Conservation (phyloP, 768 basidiomycete genomes). For the Cystobasidium ongulense region DNA sequence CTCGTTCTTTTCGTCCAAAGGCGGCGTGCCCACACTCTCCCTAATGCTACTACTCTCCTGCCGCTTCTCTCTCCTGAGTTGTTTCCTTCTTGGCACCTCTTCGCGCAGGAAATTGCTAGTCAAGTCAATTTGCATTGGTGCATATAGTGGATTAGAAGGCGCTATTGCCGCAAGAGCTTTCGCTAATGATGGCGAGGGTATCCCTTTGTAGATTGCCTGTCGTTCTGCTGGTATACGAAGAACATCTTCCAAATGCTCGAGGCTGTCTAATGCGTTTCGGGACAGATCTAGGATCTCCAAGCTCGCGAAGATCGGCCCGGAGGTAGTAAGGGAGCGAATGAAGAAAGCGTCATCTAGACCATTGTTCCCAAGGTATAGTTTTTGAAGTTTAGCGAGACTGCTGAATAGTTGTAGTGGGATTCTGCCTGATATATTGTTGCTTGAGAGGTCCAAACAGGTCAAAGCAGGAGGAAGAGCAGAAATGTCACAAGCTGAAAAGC, state of each 20-base stretch:
- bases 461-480: not conserved
- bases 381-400: not conserved
- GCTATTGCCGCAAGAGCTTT: not conserved
- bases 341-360: constrained; percentile 25
- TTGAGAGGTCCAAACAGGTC: not conserved
- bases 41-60: not conserved
- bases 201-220: not conserved
- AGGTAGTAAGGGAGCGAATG: not conserved
- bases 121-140: not conserved
- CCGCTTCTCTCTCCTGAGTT: not conserved
- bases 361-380: constrained; percentile 6
- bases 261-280: constrained; percentile 24
- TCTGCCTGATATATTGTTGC: constrained; percentile 2
- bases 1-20: not conserved
- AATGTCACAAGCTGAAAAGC: not conserved
- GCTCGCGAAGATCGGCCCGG: not conserved
- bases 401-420: constrained; percentile 8
- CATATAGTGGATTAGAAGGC: not conserved
- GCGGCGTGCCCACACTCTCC: not conserved
- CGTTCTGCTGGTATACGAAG: not conserved
- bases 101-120: not conserved
- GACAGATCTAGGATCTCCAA: constrained; percentile 18
- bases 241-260: constrained; percentile 6
- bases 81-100: not conserved
- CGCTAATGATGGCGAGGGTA: not conserved